Evolutionary conservation across 768 basidiomycete species (phyloP), one percentile per base, ranked within the genome.

Genomic region (Roridomyces roridus): DNA sequence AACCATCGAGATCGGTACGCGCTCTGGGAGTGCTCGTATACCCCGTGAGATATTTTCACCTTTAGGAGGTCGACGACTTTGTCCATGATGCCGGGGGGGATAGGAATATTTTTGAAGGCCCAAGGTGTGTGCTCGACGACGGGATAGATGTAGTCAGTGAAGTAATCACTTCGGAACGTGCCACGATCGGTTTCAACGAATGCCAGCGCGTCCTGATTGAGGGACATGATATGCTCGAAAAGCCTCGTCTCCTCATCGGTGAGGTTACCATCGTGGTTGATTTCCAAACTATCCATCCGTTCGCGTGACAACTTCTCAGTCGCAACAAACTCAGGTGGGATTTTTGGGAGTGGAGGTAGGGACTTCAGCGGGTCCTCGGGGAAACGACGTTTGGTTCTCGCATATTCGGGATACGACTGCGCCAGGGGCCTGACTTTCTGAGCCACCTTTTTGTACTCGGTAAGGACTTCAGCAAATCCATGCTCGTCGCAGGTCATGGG

Each of bases 1-100:
- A 80, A 79, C 77, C 75, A 77, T 3, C 65, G 37, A 0, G 72
- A 72, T 5, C 71, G 57, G 45, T 79, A 80, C 0, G 72, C 70
- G 0, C 72, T 70, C 7, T 72, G 66, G 1, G 69, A 70, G 12
- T 70, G 67, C 51, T 79, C 70, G 46, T 77, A 79, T 0, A 74
- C 68, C 4, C 75, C 76, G 0, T 74, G 66, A 1, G 43, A 62
- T 1, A 78, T 70, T 52, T 77, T 77, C 2, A 61, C 23, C 23
- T 70, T 62, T 0, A 80, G 43, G 0, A 75, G 50, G 2, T 67
- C 56, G 1, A 72, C 62, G 1, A 79, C 70, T 52, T 71, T 35
- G 4, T 71, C 64, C 0, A 57, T 7, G n/a, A 76, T 57, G 3
- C 73, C 74, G 5, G 68, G 69, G 0, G 74, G 74, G 18, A 78